phyloP scores from a whole-genome alignment of 805 yeast species.

The Candida arabinofermentans region DNA sequence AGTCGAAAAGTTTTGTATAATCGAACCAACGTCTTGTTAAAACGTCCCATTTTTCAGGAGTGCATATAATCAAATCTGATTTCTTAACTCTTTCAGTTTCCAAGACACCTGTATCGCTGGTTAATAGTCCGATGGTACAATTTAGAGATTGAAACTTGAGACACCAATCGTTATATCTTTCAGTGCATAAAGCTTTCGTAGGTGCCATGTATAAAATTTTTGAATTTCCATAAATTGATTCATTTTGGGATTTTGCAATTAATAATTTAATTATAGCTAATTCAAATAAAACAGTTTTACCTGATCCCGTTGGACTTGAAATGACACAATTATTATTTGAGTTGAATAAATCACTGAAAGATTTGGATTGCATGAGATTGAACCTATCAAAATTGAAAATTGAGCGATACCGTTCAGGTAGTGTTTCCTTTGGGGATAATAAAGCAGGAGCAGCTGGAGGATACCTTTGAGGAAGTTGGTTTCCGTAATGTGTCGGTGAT shows the following conservation, averaged over 20 bases:
- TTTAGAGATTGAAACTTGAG: slow-evolving; percentile 34
- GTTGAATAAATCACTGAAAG: slow-evolving; percentile 36
- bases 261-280: slow-evolving; percentile 42
- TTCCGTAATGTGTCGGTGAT: too few species aligned
- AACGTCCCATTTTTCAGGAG: slow-evolving; percentile 43
- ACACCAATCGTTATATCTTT: slow-evolving; percentile 45
- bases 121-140: slow-evolving; percentile 45
- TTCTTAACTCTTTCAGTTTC: slow-evolving; percentile 43
- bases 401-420: slow-evolving; percentile 36
- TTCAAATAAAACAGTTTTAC: slow-evolving; percentile 54
- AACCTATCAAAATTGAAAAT: slow-evolving; percentile 35
- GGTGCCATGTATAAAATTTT: slow-evolving; percentile 54
- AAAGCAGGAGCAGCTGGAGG: background rate
- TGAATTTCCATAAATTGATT: slow-evolving; percentile 15
- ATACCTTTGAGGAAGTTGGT: background rate
- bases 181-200: slow-evolving; percentile 52
- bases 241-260: slow-evolving; percentile 19
- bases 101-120: slow-evolving; percentile 47
- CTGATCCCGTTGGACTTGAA: slow-evolving; percentile 58
- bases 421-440: slow-evolving; percentile 3
- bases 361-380: slow-evolving; percentile 49
- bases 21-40: slow-evolving; percentile 2
- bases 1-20: slow-evolving; percentile 1
- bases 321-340: slow-evolving; percentile 39
- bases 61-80: slow-evolving; percentile 51